phyloP scores from a whole-genome alignment of 2,329 filamentous ascomycete species.

The Xylariaceae sp. region DNA sequence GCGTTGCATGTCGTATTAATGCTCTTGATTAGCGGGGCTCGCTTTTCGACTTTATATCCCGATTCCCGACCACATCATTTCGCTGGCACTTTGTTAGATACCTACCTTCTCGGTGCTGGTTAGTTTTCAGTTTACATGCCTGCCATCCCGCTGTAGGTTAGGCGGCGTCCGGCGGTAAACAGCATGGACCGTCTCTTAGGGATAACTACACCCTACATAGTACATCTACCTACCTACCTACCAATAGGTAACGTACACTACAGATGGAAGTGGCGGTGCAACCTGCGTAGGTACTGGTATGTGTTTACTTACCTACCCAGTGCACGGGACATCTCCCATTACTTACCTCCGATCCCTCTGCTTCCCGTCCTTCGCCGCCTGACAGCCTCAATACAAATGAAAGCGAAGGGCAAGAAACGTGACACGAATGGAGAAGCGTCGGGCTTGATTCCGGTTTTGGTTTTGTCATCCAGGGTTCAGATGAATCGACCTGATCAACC shows the following conservation, averaged over 20 bases:
- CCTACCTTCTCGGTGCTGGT: background rate
- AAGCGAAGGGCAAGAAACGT: background rate
- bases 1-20: background rate
- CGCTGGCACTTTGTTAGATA: background rate
- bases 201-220: too few species aligned
- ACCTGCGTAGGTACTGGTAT: too few species aligned
- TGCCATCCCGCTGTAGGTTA: too few species aligned
- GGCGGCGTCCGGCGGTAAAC: too few species aligned
- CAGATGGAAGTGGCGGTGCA: too few species aligned
- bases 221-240: too few species aligned
- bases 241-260: too few species aligned
- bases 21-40: background rate
- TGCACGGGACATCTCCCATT: too few species aligned
- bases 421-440: conserved; percentile 4
- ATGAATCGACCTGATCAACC: background rate
- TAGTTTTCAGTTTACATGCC: too few species aligned
- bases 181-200: too few species aligned
- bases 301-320: too few species aligned
- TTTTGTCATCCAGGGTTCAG: background rate
- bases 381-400: background rate
- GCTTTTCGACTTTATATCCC: background rate
- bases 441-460: background rate
- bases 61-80: too few species aligned
- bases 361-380: background rate
- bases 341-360: background rate